These are phyloP conservation scores for Sanghuangporus sanghuang DNA, from an alignment of 1,284 basidiomycete genomes.

Conservation along the genomic window DNA sequence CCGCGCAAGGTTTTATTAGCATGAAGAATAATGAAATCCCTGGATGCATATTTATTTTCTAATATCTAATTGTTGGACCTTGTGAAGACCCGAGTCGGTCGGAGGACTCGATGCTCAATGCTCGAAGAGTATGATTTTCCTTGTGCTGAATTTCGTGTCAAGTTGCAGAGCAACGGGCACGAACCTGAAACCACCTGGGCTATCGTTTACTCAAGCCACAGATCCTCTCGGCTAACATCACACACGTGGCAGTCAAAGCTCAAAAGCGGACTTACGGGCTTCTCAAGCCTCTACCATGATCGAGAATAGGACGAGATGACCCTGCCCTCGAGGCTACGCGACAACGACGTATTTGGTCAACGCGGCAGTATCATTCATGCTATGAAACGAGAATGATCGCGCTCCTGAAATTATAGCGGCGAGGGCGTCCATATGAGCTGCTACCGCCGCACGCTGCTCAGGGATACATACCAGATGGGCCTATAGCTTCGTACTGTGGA, in stretches of 20 bases:
- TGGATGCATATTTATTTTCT: not conserved
- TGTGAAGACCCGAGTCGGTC: not conserved
- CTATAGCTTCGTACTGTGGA: not conserved
- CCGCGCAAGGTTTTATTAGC: not conserved
- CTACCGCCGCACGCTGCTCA: constrained; percentile 6
- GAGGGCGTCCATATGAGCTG: not conserved
- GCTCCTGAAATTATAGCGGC: constrained; percentile 1
- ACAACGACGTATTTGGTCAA: not conserved
- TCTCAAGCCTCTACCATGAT: not conserved
- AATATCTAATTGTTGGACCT: not conserved
- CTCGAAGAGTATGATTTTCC: not conserved
- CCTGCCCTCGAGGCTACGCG: constrained; percentile 1
- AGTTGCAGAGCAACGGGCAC: not conserved
- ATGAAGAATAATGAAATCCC: not conserved
- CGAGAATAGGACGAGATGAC: not conserved
- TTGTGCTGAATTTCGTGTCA: not conserved
- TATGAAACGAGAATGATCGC: not conserved
- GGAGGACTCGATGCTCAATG: not conserved
- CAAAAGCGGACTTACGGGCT: not conserved
- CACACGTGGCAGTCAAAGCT: constrained; percentile 2
- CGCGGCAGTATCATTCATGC: not conserved
- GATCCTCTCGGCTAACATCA: not conserved
- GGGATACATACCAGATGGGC: not conserved
- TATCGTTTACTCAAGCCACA: not conserved
- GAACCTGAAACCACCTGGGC: not conserved